Evolutionary conservation across 108 stramenopile genomes (phyloP).

Genomic region (Nitzschia putrida): DNA sequence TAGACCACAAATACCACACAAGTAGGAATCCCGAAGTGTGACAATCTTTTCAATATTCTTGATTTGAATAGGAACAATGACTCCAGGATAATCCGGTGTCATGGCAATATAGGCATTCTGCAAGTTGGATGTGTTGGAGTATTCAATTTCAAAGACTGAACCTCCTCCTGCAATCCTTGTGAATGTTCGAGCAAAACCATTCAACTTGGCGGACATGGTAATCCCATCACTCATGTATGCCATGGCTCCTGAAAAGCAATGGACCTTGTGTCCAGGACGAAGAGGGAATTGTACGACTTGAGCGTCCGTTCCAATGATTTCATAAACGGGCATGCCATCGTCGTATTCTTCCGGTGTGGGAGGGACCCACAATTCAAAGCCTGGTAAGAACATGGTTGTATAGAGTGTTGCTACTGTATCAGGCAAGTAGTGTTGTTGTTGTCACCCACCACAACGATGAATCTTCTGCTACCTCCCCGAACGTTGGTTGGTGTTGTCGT

Average conservation of each 20-base stretch:
- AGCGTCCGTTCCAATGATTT: slow-evolving; percentile 55
- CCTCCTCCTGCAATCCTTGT: slow-evolving; percentile 57
- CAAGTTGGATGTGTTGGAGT: slow-evolving; percentile 39
- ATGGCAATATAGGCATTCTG: slow-evolving; percentile 51
- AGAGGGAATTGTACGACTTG: slow-evolving; percentile 62
- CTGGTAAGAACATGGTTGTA: slow-evolving; percentile 26
- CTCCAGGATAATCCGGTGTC: slow-evolving; percentile 62
- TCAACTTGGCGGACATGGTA: slow-evolving; percentile 40
- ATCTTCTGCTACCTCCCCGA: no score
- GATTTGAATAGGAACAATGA: slow-evolving; percentile 59
- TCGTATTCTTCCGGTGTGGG: slow-evolving; percentile 33
- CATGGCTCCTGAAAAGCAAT: slow-evolving; percentile 63
- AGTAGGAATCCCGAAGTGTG: slow-evolving; percentile 51
- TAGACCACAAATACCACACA: slow-evolving; percentile 44
- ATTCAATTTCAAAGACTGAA: slow-evolving; percentile 48
- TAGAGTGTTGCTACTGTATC: not conserved
- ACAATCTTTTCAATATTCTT: slow-evolving; percentile 33
- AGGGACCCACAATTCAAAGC: slow-evolving; percentile 58
- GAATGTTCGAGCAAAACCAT: slow-evolving; percentile 44
- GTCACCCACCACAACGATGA: no score
- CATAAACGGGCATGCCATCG: slow-evolving; percentile 49
- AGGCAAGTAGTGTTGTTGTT: not conserved
- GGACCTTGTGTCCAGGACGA: slow-evolving; percentile 42
- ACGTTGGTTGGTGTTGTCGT: no score
- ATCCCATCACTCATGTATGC: slow-evolving; percentile 59